These are phyloP conservation scores for Leptosphaerulina australis DNA, from an alignment of 2,329 filamentous ascomycete species.

Conservation along the genomic window DNA sequence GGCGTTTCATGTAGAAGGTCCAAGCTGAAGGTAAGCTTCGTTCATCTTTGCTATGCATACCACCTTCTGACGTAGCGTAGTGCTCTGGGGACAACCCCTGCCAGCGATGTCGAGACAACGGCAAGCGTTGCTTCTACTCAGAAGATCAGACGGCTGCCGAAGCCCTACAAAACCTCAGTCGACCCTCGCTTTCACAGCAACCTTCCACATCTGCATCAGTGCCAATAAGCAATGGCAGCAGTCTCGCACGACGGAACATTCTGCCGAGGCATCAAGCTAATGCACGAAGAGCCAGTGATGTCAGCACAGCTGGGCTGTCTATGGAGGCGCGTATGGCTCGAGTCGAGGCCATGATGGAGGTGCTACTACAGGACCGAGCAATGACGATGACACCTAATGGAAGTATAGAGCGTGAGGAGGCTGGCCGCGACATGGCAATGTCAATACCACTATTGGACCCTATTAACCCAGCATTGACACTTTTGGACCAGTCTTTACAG, in stretches of 20 bases:
- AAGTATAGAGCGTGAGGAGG: conserved; percentile 39
- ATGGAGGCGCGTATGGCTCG: conserved; percentile 46
- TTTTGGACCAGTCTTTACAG: conserved; percentile 22
- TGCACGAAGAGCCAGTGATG: conserved; percentile 37
- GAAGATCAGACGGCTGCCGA: conserved; percentile 48
- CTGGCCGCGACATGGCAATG: conserved; percentile 25
- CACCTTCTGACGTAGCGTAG: conserved; percentile 21
- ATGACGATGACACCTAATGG: conserved; percentile 30
- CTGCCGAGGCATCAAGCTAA: conserved; percentile 29
- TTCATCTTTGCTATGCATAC: not conserved
- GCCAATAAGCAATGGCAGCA: conserved; percentile 21
- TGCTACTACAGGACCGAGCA: conserved; percentile 40
- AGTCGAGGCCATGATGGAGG: conserved; percentile 46
- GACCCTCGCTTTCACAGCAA: conserved; percentile 34
- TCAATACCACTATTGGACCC: conserved; percentile 32
- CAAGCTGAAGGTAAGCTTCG: conserved; percentile 41
- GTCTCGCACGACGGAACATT: conserved; percentile 23
- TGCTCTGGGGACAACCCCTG: conserved; percentile 47
- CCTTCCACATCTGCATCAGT: conserved; percentile 12
- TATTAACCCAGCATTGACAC: conserved; percentile 30
- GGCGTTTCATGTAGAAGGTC: conserved; percentile 44
- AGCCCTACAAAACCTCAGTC: conserved; percentile 46
- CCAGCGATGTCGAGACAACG: conserved; percentile 44
- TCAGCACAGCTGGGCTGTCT: conserved; percentile 32
- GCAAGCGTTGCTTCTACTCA: conserved; percentile 46